Evolutionary conservation across 495 filamentous ascomycete genomes (phyloP), one percentile per base, ranked within the genome.

Genomic region (Penicillium steckii): DNA sequence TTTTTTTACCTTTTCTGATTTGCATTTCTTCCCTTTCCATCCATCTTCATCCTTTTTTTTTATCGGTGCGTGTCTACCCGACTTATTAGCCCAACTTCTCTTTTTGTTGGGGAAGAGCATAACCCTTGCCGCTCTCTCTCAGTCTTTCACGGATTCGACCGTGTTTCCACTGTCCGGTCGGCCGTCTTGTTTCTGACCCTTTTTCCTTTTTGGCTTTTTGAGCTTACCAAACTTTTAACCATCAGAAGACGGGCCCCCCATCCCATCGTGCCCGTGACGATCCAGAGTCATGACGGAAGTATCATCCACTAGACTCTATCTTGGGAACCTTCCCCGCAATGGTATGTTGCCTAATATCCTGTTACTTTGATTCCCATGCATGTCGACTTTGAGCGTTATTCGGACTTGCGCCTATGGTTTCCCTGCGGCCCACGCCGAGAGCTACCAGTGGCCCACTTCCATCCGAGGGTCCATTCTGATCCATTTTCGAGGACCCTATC

Each of bases 291-390:
- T 78, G 75, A 76, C 69, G 57, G 75, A 95, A 74, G 93, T 96
- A 44, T 95, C 90, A 46, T 85, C 87, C 46, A 97, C 94, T 63
- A 83, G 94, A 75, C 88, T 97, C 44, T 97, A 97, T 80, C 80
- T 97, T 70, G 94, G 94, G 68, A 97, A 97, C 73, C 85, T 98
- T 68, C 94, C 95, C 67, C 91, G 91, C 73, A 89, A 88, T 72
- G 94, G 93, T 97, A 86, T 79, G 91, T 75, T 76, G 57, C 64
- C 68, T 63, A 58, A 62, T 55, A 56, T 62, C 64, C 50, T 65
- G 59, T 61, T 54, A n/a, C n/a, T n/a, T 60, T 63, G 62, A 49
- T 65, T 61, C 58, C 55, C 49, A 27, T 27, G 35, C 42, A 59
- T 38, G 62, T 46, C 56, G 33, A 47, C 49, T 29, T 37, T 55